Conservation (phyloP, 495 filamentous ascomycete species). For the Rhypophila decipiens region DNA sequence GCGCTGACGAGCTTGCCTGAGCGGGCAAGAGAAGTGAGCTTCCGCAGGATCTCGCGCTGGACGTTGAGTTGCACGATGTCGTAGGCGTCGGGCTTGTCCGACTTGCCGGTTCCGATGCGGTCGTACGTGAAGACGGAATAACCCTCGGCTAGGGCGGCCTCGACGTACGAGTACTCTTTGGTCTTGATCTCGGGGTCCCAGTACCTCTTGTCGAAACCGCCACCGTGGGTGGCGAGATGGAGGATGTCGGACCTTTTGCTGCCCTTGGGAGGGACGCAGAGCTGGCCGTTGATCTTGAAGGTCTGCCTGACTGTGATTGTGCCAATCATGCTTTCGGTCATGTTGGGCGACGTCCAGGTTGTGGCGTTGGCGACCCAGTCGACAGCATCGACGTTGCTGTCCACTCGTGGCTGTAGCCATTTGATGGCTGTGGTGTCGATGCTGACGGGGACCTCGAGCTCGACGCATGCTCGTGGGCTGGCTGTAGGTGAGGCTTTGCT, state of each 20-base stretch:
- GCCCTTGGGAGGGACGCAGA: conserved; percentile 30
- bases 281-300: conserved; percentile 35
- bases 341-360: conserved; percentile 7
- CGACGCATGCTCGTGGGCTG: conserved; percentile 1
- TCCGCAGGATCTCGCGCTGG: conserved; percentile 31
- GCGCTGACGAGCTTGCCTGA: conserved; percentile 8
- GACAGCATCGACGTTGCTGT: conserved; percentile 25
- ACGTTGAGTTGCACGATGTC: conserved; percentile 30
- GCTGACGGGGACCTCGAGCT: conserved; percentile 5
- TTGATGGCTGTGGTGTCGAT: conserved; percentile 2
- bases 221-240: conserved; percentile 53
- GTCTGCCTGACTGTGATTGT: conserved; percentile 28
- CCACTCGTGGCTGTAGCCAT: conserved; percentile 10
- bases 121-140: conserved; percentile 39
- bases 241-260: conserved; percentile 25
- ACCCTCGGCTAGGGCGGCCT: conserved; percentile 25
- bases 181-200: conserved; percentile 25
- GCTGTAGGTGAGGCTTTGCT: conserved; percentile 1
- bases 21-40: conserved; percentile 25
- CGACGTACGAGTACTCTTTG: conserved; percentile 43
- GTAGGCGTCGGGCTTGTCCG: conserved; percentile 30
- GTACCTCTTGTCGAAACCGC: conserved; percentile 49
- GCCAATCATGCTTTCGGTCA: conserved; percentile 4
- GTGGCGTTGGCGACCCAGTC: conserved; percentile 17
- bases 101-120: conserved; percentile 33